Base-by-base conservation (phyloP, 2,329 filamentous ascomycete species). In the Hypoxylon rubiginosum region DNA sequence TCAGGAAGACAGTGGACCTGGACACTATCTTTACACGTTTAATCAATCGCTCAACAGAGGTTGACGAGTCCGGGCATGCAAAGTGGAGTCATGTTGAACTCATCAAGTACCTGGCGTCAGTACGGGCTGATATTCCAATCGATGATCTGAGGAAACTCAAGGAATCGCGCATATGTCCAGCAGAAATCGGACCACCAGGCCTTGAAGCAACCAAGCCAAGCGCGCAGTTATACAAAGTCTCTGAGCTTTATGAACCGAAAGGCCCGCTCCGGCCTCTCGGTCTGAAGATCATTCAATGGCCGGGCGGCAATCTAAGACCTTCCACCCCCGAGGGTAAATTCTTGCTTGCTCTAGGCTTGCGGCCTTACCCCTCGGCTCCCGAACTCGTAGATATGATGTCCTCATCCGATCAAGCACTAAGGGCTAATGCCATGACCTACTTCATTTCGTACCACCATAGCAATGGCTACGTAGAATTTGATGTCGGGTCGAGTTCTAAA, bases 11-110 rank as follows among this genome's bases (percentile, higher is more conserved):
- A 0, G 90, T 99, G 19, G 96, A 99, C 72, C 83, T 99, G 1
- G 93, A 93, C 32, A 95, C 97, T 30, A 97, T 99, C 30, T 98
- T 99, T 74, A 91, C 92, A 24, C 88, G 95, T 48, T 85, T 99
- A 46, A 86, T 97, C 71, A 90, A 86, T 55, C 85, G 86, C 15
- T 83, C 88, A 0, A 75, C 82, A 0, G 81, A 85, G 13, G 78
- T 78, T 9, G 82, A 83, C n/a, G 85, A 86, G 26, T 80, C 79
- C 39, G 83, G 82, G 21, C 80, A 82, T 21, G 86, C 85, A 65
- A 90, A 90, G 77, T 97, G 93, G 92, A 97, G 93, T 62, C 95
- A 98, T 76, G 90, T 97, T 66, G 95, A 99, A 76, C 84, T 99
- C 26, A 94, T 99, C 79, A 95, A 94, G 73, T 99, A 99, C 73